Base-by-base conservation (phyloP, 2,329 filamentous ascomycete species). In the Trichocomaceae sp. region DNA sequence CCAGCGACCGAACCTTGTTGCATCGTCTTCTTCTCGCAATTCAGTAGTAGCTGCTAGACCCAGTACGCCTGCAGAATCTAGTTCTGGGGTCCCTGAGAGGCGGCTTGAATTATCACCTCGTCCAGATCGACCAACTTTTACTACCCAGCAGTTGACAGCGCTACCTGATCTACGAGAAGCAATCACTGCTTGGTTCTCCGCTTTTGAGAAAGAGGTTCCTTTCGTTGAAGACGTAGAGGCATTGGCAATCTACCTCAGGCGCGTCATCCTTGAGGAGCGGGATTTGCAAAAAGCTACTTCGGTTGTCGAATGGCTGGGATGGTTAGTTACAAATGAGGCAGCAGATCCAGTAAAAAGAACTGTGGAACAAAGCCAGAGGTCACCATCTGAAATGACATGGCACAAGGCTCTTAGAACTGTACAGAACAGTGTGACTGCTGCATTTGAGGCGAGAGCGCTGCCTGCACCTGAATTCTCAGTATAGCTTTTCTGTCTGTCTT, bases 161-260 rank as follows among this genome's bases (percentile, higher is more conserved):
- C 61, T 84, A 6, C 67, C 75, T 0, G 87, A 95, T 60, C 75
- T 97, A 52, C 81, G 90, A 45, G 78, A 83, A 37, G 89, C 90
- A 65, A 75, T 96, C 13, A 81, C 77, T 53, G 82, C 82, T 3
- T 99, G 93, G 93, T 80, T 90, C 60, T 67, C 74, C 2, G 83
- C 86, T 57, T 95, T 92, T 58, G 75, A 70, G 35, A 77, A 77
- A 5, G 86, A 91, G 2, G 90, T 88, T 0, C 93, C 93, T 1
- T 90, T 93, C 69, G 72, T 73, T 0, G 83, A 87, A 55, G 93
- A 99, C 69, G 85, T 92, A 0, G 79, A 79, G 41, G 84, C 91
- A 37, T 76, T 97, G 57, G 82, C 79, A 52, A 80, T 77, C 64
- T 97, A 95, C 69, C 69, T 97, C 29, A 75, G 68, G 5, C 80